Evolutionary conservation across 768 basidiomycete species (phyloP), one percentile per base, ranked within the genome.

Genomic region (Phylloporus scabripes): DNA sequence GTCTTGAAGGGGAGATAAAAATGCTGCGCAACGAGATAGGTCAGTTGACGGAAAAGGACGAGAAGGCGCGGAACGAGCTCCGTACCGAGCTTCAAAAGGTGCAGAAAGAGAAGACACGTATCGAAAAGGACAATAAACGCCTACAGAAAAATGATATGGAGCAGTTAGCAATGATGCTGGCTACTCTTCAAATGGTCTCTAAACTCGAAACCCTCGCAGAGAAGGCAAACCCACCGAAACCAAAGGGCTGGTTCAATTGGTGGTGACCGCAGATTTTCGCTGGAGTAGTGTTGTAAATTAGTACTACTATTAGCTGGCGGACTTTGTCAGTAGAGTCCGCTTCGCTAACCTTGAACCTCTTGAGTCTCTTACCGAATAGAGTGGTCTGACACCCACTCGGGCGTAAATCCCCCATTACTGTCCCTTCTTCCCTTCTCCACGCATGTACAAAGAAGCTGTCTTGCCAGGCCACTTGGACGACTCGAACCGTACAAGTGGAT

Each of bases 401-500:
- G n/a, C n/a, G n/a, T n/a, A n/a, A n/a, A n/a, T n/a, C n/a, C n/a
- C n/a, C n/a, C n/a, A n/a, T n/a, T n/a, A n/a, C n/a, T n/a, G n/a
- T n/a, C 24, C 29, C 12, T 14, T 33, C 33, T 14, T 33, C 21
- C 10, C 1, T 23, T 39, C 23, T 24, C 24, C 11, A 20, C 6
- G 29, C 14, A 21, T 46, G 46, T 49, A 46, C 34, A 20, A 43
- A 45, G 47, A 46, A 32, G 47, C 18, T 48, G 20, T 58, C 55
- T 47, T 49, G 21, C 42, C 10, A 12, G 45, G 48, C 45, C 23
- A 28, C 41, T 33, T n/a, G 32, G 51, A n/a, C n/a, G n/a, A n/a
- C n/a, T n/a, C 33, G 31, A 33, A n/a, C n/a, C n/a, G n/a, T 23
- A 29, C 15, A 34, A 23, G 18, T 28, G 33, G 29, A 28, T 31